Percentiles rank a stretch among this genome's conserved stretches.
phyloP scores from a whole-genome alignment of 1,139 yeast genomes.

The Nakaseomyces delphensis region DNA sequence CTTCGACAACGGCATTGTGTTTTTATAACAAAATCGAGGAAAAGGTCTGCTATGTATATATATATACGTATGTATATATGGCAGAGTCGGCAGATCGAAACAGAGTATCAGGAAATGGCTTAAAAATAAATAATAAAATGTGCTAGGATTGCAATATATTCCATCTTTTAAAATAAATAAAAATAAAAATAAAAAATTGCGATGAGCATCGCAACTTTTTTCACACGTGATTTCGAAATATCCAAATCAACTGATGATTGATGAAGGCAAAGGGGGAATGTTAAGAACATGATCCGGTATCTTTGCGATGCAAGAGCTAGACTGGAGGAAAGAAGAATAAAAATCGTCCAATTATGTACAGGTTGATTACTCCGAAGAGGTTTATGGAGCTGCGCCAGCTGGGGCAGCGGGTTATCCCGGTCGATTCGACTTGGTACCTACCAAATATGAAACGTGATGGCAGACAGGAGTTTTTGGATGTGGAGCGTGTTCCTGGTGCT shows the following conservation, averaged over 20 bases:
- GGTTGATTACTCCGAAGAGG: constrained; percentile 25
- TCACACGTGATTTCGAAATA: too few relatives aligned
- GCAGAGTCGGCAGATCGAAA: too few relatives aligned
- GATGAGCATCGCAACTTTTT: background rate
- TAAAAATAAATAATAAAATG: too few relatives aligned
- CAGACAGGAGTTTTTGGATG: constrained; percentile 43
- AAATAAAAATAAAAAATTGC: background rate
- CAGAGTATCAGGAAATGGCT: too few relatives aligned
- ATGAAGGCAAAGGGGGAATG: background rate
- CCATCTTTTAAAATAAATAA: too few relatives aligned
- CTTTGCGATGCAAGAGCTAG: too few relatives aligned
- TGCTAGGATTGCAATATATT: too few relatives aligned
- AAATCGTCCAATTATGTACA: constrained; percentile 22
- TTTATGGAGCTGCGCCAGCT: constrained; percentile 17
- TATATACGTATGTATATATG: too few relatives aligned
- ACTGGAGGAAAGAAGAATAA: too few relatives aligned
- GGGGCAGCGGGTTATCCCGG: constrained; percentile 45
- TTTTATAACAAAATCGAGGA: background rate
- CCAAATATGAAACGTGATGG: constrained; percentile 64
- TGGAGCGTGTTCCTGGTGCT: constrained; percentile 53
- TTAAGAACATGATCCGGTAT: too few relatives aligned
- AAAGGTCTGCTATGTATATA: too few relatives aligned
- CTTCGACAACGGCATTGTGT: constrained; percentile 67
- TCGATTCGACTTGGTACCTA: constrained; percentile 91
- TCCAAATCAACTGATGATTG: too few relatives aligned